A percentile compares a stretch with the other conserved stretches of the same genome.
Evolutionary conservation across 495 filamentous ascomycete genomes (phyloP).

Genomic region (Penicillium antarcticum): DNA sequence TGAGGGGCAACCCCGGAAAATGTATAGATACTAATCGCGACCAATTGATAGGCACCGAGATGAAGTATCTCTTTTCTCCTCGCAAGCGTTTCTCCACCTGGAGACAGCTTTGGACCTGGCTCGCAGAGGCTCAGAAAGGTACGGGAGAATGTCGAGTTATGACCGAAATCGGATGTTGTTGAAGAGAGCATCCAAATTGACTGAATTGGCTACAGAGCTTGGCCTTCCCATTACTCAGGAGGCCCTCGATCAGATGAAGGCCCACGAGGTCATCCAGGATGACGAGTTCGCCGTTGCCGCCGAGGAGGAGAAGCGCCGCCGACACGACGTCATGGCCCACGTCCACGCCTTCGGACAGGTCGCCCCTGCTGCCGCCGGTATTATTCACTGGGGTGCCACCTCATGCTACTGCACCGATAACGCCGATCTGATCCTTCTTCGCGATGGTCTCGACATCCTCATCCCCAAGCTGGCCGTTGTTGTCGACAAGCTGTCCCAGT

Average conservation of each 20-base stretch:
- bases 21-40: slow-evolving; percentile 14
- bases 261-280: slow-evolving; percentile 69
- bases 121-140: slow-evolving; percentile 80
- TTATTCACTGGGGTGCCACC: slow-evolving; percentile 79
- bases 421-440: slow-evolving; percentile 80
- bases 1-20: slow-evolving; percentile 8
- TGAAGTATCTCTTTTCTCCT: slow-evolving; percentile 63
- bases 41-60: slow-evolving; percentile 40
- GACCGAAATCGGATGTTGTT: slow-evolving; percentile 15
- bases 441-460: slow-evolving; percentile 70
- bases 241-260: slow-evolving; percentile 71
- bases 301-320: slow-evolving; percentile 73
- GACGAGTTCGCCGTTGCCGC: slow-evolving; percentile 73
- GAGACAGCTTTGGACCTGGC: slow-evolving; percentile 78
- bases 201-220: slow-evolving; percentile 38
- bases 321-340: slow-evolving; percentile 72
- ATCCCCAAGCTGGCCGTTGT: slow-evolving; percentile 84
- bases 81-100: slow-evolving; percentile 70
- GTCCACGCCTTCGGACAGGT: slow-evolving; percentile 70
- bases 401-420: slow-evolving; percentile 77
- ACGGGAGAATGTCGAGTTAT: slow-evolving; percentile 10
- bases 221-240: slow-evolving; percentile 61
- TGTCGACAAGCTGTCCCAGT: slow-evolving; percentile 73
- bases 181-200: slow-evolving; percentile 21
- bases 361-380: slow-evolving; percentile 79